Evolutionary conservation across 208 protist species (phyloP).

Genomic region (Trypanosoma mega): DNA sequence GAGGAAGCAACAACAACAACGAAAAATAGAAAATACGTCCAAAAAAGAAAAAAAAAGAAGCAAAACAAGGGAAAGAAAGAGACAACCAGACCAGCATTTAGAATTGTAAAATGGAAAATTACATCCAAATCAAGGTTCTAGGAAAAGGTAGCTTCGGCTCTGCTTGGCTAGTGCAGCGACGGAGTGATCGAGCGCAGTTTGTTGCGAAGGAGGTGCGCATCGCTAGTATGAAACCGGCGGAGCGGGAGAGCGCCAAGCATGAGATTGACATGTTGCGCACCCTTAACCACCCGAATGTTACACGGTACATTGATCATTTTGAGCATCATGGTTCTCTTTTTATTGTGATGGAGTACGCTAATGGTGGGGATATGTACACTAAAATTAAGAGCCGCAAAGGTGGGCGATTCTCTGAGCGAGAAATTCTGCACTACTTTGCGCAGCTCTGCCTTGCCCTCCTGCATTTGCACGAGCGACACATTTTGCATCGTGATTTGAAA

Average conservation of each 20-base stretch:
- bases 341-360: slow-evolving; percentile 94
- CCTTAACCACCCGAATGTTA: slow-evolving; percentile 91
- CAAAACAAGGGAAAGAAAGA: background rate
- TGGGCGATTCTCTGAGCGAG: slow-evolving; percentile 65
- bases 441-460: slow-evolving; percentile 81
- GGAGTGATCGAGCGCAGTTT: slow-evolving; percentile 74
- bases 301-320: slow-evolving; percentile 87
- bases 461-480: slow-evolving; percentile 85
- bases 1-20: background rate
- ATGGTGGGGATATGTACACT: slow-evolving; percentile 86
- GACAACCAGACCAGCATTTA: background rate
- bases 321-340: slow-evolving; percentile 74
- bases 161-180: slow-evolving; percentile 86
- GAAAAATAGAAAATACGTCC: slow-evolving; percentile 5
- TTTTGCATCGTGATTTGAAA: slow-evolving; percentile 92
- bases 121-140: slow-evolving; percentile 81
- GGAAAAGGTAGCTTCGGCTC: slow-evolving; percentile 92
- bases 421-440: slow-evolving; percentile 83
- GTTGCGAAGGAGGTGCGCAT: slow-evolving; percentile 90
- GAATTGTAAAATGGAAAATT: slow-evolving; percentile 85
- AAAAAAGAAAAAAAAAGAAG: background rate
- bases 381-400: slow-evolving; percentile 81
- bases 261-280: slow-evolving; percentile 89
- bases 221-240: slow-evolving; percentile 67
- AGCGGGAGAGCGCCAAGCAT: slow-evolving; percentile 80